Evolutionary conservation across 2,329 filamentous ascomycete species (phyloP).

Genomic region (Fusarium sp.): DNA sequence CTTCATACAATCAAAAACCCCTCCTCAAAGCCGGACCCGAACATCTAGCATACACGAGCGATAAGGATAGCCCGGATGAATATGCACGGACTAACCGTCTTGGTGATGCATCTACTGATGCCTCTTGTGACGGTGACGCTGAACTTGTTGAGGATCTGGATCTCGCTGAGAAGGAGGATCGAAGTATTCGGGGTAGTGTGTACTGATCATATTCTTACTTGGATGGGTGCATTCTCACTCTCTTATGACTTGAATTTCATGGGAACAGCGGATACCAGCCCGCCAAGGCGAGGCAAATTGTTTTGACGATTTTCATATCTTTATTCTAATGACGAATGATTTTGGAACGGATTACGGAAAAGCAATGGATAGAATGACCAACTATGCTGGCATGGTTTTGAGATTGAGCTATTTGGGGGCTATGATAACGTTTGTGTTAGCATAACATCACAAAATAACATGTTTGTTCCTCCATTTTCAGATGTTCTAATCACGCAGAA

Average conservation of each 20-base stretch:
- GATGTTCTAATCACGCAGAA: neutral
- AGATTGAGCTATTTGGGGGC: neutral
- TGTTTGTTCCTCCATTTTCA: neutral
- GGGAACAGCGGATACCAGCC: conserved; percentile 16
- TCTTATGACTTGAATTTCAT: conserved; percentile 21
- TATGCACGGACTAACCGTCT: conserved; percentile 38
- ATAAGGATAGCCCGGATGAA: conserved; percentile 33
- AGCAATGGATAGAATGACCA: conserved; percentile 19
- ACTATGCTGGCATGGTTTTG: conserved; percentile 38
- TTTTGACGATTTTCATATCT: conserved; percentile 34
- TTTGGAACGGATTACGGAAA: conserved; percentile 11
- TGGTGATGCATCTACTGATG: conserved; percentile 39
- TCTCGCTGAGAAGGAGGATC: conserved; percentile 37
- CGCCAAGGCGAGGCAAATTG: conserved; percentile 11
- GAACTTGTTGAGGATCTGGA: conserved; percentile 37
- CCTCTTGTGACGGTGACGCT: conserved; percentile 36
- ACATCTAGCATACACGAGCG: conserved; percentile 33
- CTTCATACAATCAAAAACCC: conserved; percentile 22
- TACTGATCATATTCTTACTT: conserved; percentile 19
- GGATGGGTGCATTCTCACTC: neutral
- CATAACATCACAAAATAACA: conserved; percentile 4
- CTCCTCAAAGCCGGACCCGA: conserved; percentile 29
- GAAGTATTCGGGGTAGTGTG: conserved; percentile 40
- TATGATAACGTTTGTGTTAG: conserved; percentile 1
- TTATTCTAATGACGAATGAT: conserved; percentile 21